Conservation (phyloP, 2,329 filamentous ascomycete species). For the Penicillium sp. region DNA sequence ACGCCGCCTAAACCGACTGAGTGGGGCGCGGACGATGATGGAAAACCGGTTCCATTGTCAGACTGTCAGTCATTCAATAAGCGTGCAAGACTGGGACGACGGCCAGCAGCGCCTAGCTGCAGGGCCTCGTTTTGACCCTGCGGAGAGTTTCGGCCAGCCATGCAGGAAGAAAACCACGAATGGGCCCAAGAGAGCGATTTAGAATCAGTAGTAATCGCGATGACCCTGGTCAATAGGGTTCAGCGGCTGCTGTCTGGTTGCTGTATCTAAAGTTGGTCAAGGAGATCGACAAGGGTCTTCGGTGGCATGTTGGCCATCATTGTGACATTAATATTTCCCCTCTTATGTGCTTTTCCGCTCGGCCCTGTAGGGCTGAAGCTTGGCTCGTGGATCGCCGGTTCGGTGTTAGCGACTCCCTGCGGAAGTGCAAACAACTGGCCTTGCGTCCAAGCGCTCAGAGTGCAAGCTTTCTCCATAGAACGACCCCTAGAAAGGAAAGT, state of each 20-base stretch:
- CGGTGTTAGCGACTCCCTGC: not conserved
- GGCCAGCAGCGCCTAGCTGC: not conserved
- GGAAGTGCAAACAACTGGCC: not conserved
- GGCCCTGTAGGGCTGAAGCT: conserved; percentile 38
- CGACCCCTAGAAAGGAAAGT: too few species aligned
- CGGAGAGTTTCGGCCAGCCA: not conserved
- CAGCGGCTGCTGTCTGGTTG: too few species aligned
- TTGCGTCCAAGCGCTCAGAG: not conserved
- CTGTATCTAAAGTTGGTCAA: too few species aligned
- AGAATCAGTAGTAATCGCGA: not conserved
- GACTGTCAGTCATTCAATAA: not conserved
- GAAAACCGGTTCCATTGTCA: not conserved
- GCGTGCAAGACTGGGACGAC: not conserved
- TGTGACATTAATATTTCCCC: not conserved
- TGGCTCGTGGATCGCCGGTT: conserved; percentile 21
- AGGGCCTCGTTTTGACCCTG: not conserved
- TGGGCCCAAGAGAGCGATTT: not conserved
- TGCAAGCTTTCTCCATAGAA: too few species aligned
- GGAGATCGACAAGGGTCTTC: too few species aligned
- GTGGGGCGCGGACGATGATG: not conserved
- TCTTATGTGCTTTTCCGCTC: not conserved
- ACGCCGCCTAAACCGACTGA: not conserved
- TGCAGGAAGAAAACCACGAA: not conserved
- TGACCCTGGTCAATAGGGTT: not conserved
- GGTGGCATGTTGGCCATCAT: not conserved